Conservation (phyloP, 495 filamentous ascomycete species). For the Trichoderma asperelloides region DNA sequence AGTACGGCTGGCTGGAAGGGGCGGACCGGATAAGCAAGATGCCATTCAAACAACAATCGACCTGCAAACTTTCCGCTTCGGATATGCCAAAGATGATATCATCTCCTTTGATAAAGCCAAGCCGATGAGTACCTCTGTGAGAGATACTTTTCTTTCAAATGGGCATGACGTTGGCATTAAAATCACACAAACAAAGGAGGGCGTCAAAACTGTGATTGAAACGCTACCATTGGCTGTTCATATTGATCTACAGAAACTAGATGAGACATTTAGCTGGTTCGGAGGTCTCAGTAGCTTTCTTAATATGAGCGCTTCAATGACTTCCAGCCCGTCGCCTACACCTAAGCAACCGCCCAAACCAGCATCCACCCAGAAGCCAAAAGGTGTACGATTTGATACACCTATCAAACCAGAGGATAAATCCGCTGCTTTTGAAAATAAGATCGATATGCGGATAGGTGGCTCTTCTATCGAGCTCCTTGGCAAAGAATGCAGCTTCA, state of each 20-base stretch:
- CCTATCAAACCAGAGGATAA: slow-evolving; percentile 38
- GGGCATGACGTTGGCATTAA: slow-evolving; percentile 60
- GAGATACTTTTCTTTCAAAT: slow-evolving; percentile 47
- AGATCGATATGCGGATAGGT: slow-evolving; percentile 67
- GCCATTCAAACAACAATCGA: slow-evolving; percentile 34
- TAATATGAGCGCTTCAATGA: slow-evolving; percentile 76
- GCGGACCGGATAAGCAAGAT: slow-evolving; percentile 13
- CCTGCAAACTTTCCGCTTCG: slow-evolving; percentile 62
- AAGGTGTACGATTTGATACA: slow-evolving; percentile 68
- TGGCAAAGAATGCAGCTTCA: slow-evolving; percentile 68
- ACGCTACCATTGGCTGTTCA: slow-evolving; percentile 71
- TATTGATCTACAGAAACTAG: slow-evolving; percentile 70
- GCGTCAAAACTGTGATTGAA: slow-evolving; percentile 57
- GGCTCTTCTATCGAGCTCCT: slow-evolving; percentile 63
- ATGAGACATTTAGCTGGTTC: slow-evolving; percentile 81
- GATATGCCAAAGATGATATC: slow-evolving; percentile 63
- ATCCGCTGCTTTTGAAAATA: slow-evolving; percentile 44
- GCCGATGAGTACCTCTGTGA: slow-evolving; percentile 63
- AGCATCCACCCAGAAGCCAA: slow-evolving; percentile 33
- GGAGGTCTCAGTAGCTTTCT: slow-evolving; percentile 89
- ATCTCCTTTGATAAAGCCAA: slow-evolving; percentile 61
- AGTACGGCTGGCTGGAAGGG: background rate
- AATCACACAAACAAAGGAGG: slow-evolving; percentile 40
- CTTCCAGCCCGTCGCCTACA: slow-evolving; percentile 55
- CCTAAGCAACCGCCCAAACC: slow-evolving; percentile 18